A percentile compares a stretch with the other conserved stretches of the same genome.
phyloP scores from a whole-genome alignment of 371 early-diverging fungal genomes.

The Lichtheimia ornata region DNA sequence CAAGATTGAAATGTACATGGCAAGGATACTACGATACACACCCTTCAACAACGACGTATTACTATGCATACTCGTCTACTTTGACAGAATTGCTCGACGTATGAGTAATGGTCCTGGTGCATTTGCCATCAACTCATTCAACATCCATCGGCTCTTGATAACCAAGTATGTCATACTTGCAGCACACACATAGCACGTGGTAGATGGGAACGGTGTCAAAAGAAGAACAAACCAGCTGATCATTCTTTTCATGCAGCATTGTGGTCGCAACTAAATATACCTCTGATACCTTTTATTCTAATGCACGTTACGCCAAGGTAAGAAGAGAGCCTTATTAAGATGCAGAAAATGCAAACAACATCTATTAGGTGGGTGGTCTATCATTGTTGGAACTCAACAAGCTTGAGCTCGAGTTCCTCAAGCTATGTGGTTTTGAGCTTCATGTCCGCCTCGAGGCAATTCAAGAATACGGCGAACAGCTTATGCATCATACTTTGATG shows the following conservation, averaged over 20 bases:
- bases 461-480: conserved; percentile 69
- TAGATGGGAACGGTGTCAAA: neutral
- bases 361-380: conserved; percentile 81
- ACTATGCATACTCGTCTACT: conserved; percentile 77
- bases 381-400: conserved; percentile 82
- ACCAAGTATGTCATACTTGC: conserved; percentile 37
- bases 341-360: neutral
- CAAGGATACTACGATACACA: conserved; percentile 74
- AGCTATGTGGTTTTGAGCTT: conserved; percentile 81
- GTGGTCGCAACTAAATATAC: conserved; percentile 83
- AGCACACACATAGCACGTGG: neutral
- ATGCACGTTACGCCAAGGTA: conserved; percentile 75
- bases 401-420: conserved; percentile 86
- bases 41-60: conserved; percentile 77
- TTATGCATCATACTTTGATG: conserved; percentile 12
- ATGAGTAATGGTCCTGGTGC: neutral
- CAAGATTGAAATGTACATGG: conserved; percentile 63
- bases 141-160: conserved; percentile 83
- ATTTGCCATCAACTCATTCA: conserved; percentile 69
- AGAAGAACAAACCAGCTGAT: neutral
- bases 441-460: conserved; percentile 68
- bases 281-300: conserved; percentile 82
- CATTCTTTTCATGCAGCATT: conserved; percentile 40
- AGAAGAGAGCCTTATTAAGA: neutral
- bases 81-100: conserved; percentile 73